Conservation (phyloP, 2,329 filamentous ascomycete species). For the Hortaea werneckii region DNA sequence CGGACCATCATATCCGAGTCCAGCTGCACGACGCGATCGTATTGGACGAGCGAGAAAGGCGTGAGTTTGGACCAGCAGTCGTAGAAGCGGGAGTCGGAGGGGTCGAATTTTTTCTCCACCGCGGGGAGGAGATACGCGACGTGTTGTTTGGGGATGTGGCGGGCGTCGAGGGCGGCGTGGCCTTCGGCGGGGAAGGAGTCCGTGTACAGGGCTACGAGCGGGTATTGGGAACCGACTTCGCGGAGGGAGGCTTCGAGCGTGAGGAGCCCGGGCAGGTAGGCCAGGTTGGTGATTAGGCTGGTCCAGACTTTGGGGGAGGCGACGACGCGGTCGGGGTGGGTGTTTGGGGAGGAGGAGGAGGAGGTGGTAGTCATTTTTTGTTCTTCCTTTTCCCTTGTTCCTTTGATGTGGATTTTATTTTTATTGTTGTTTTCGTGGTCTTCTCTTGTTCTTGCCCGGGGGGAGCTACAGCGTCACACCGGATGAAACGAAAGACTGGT, state of each 20-base stretch:
- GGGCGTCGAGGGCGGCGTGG: conserved; percentile 56
- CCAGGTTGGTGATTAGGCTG: conserved; percentile 73
- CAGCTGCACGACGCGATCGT: conserved; percentile 69
- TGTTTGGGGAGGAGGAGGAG: too few species aligned
- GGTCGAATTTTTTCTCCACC: conserved; percentile 51
- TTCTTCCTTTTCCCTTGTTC: too few species aligned
- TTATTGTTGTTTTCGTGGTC: too few species aligned
- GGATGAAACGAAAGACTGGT: too few species aligned
- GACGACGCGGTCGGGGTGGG: conserved; percentile 6
- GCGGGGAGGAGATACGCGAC: conserved; percentile 65
- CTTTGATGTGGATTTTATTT: too few species aligned
- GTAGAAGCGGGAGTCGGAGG: conserved; percentile 72
- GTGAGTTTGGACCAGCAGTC: conserved; percentile 85
- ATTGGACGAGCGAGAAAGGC: conserved; percentile 66
- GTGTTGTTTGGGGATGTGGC: conserved; percentile 58
- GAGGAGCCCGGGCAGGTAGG: conserved; percentile 72
- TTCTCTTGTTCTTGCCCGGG: too few species aligned
- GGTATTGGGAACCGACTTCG: conserved; percentile 55
- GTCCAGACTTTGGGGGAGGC: conserved; percentile 60
- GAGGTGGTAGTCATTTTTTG: too few species aligned
- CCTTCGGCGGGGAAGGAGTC: conserved; percentile 61
- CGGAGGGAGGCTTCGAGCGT: conserved; percentile 71
- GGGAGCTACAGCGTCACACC: too few species aligned
- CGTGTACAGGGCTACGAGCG: conserved; percentile 74
- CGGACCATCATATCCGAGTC: conserved; percentile 82